Evolutionary conservation across 805 yeast species (phyloP).

Genomic region (Ogataea parapolymorpha): DNA sequence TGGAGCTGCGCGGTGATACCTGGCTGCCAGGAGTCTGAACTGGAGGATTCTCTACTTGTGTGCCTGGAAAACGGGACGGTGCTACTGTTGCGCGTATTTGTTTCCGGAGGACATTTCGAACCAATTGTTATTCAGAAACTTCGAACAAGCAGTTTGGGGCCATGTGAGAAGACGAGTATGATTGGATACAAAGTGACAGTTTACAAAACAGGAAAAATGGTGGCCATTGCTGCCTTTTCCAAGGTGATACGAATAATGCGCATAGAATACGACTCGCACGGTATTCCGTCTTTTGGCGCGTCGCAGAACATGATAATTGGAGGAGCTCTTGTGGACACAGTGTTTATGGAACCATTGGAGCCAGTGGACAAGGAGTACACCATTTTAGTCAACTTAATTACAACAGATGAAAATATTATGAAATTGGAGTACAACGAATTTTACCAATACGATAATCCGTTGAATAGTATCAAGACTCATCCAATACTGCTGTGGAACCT

Average conservation of each 20-base stretch:
- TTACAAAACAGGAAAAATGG: slow-evolving; percentile 17
- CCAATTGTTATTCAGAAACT: slow-evolving; percentile 25
- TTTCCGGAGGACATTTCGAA: slow-evolving; percentile 14
- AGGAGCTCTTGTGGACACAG: slow-evolving; percentile 23
- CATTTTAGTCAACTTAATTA: slow-evolving; percentile 22
- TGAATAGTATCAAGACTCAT: slow-evolving; percentile 18
- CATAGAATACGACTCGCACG: slow-evolving; percentile 18
- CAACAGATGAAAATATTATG: slow-evolving; percentile 21
- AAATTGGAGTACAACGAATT: slow-evolving; percentile 26
- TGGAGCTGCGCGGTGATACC: slow-evolving; percentile 25
- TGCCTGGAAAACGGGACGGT: slow-evolving; percentile 22
- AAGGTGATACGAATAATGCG: slow-evolving; percentile 18
- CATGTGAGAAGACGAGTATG: slow-evolving; percentile 11
- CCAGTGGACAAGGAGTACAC: slow-evolving; percentile 19
- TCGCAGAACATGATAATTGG: slow-evolving; percentile 23
- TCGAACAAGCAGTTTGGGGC: background rate
- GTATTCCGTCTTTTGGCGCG: slow-evolving; percentile 17
- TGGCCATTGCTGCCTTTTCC: slow-evolving; percentile 26
- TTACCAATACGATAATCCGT: slow-evolving; percentile 14
- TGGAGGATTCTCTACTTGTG: slow-evolving; percentile 29
- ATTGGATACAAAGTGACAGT: slow-evolving; percentile 10
- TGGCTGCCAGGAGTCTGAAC: slow-evolving; percentile 17
- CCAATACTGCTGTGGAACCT: slow-evolving; percentile 23
- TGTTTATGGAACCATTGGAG: slow-evolving; percentile 21
- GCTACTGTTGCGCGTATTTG: slow-evolving; percentile 21